Evolutionary conservation across 129 eudicot species (phyloP), one percentile per base, ranked within the genome.

Genomic region (Centrapalus pauciflorus): DNA sequence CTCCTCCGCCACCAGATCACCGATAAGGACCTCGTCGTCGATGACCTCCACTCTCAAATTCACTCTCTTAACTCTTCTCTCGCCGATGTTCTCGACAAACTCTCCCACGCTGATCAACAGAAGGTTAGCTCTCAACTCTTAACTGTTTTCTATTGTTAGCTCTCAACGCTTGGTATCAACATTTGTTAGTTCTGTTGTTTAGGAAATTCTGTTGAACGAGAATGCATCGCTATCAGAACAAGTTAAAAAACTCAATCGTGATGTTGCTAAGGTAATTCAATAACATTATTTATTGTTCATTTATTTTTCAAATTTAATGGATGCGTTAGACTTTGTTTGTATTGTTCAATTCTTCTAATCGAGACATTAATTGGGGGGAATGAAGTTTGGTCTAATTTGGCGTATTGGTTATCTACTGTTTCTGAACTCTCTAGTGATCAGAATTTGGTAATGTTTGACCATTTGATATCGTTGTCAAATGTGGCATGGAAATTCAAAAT

Each of bases 241-340:
- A 12, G 99, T 94, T 34, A 84, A 75, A 70, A 94, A 94, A 90
- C 95, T 94, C 57, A 85, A 87, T 64, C 90, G 99, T 7, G 99
- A 94, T 84, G 97, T 94, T 49, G 79, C 88, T 29, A 94, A 94
- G 99, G 99, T 94, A 79, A 65, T 56, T 64, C 13, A 9, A 24
- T 6, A n/a, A 3, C 4, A 16, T 7, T 5, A 14, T 4, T 0
- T 48, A 7, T 14, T 48, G 4, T 48, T 25, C 14, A 20, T 24
- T 37, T 5, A 4, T 35, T 7, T 34, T 11, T 1, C 9, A 32
- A 10, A 46, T 35, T 20, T 1, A 28, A 69, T 52, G 38, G 28
- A 28, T 10, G 21, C 24, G 27, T 37, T 5, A 25, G 61, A 29
- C 7, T 29, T 3, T 7, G 12, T 48, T 28, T 11, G 40, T 0